Base-by-base conservation (phyloP, 2,329 filamentous ascomycete genomes). In the Ophiosphaerella korrae region DNA sequence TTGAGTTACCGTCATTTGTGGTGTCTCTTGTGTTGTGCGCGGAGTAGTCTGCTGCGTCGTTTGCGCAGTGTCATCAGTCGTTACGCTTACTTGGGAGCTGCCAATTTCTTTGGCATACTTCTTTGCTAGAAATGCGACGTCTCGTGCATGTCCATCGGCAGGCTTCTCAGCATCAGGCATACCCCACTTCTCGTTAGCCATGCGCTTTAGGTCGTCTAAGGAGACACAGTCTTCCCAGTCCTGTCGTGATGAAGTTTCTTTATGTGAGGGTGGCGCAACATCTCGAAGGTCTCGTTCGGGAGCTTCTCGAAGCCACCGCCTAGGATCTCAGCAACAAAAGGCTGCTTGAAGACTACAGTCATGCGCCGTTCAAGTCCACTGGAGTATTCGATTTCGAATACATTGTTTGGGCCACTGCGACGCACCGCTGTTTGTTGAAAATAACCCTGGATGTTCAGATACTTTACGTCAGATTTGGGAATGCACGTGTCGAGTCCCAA, bases 231-330 rank as follows among this genome's bases (percentile, higher is more conserved):
- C 89, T 18, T 80, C 77, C 66, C 84, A 89, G 83, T 83, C 21
- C 91, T 81, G 67, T 96, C 91, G 53, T 81, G 83, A 62, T 96
- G 90, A 8, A 95, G 79, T 64, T 93, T 95, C 49, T 84, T 80
- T 3, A 93, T 84, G 2, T 83, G 79, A 1, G 92, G 88, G 63
- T 96, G 95, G 1, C 92, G 82, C 45, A 91, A 82, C 52, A 86
- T 87, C 77, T 85, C 91, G 63, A 89, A 92, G 1, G 80, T 80
- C 12, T 84, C 85, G 63, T 88, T 87, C 3, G 84, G 82, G 2
- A 83, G 80, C 64, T 87, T 89, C 52, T 91, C 88, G 60, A 92
- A 96, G 0, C 88, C 87, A 55, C 90, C 89, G 45, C 90, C 92
- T 21, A 89, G 80, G 52, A 96, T 77, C 60, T 96, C 92, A 48